Base-by-base conservation (phyloP, 1,139 yeast genomes). In the Saccharomyces hybrid region DNA sequence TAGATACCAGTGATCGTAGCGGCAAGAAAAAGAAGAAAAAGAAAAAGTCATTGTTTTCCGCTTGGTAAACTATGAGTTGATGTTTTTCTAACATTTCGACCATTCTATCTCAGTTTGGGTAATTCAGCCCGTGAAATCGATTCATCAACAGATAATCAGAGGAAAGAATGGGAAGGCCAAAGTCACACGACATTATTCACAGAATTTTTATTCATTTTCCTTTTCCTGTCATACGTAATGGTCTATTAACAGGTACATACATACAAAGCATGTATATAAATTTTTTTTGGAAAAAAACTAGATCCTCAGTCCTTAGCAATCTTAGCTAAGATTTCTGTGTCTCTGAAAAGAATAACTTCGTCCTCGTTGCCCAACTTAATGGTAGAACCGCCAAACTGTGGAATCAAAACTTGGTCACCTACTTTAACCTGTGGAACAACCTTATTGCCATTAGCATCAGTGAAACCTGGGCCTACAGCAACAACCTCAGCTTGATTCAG, bases 341-440 rank as follows among this genome's bases (percentile, higher is more conserved):
- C 98, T 71, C 97, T 85, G 82, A 81, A 84, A 67, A 86, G 77
- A 64, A 85, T 78, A 70, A 77, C 86, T 71, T 86, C 93, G 53
- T 78, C 83, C 57, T 89, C 96, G 62, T 90, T 95, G 50, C 59
- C 58, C 66, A 93, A 81, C 77, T 86, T 89, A 74, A 93, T 81
- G 61, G 90, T 78, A 63, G 90, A 84, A 56, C 99, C 99, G 59
- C 86, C 96, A 65, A 83, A 88, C 59, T 86, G 82, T 62, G 98
- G 98, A 71, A 93, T 88, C 77, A 93, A 78, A 50, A 93, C 98
- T 67, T 85, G 84, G 77, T 93, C 98, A 66, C 98, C 98, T 50
- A 88, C 83, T 68, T 81, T 76, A 56, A 93, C 96, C 61, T 84
- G 77, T 59, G 90, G 83, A 55, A 84, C 79, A 57, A 89, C 79